phyloP scores from a whole-genome alignment of 306 rosid genomes.

The Carpinus viminea region DNA sequence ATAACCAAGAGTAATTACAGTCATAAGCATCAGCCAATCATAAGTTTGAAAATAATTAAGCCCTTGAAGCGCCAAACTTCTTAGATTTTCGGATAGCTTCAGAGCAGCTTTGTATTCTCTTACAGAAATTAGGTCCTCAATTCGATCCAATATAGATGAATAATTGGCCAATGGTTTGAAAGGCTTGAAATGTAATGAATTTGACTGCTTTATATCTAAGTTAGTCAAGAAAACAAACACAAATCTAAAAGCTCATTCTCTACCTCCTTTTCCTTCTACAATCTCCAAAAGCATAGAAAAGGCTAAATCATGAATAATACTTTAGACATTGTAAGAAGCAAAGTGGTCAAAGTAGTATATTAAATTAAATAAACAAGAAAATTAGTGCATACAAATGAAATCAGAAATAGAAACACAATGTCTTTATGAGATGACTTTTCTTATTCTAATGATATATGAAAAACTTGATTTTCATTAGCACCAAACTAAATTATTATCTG shows the following conservation, averaged over 20 bases:
- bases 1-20: conserved; percentile 79
- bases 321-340: background rate
- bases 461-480: conserved; percentile 11
- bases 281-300: conserved; percentile 7
- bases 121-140: conserved; percentile 62
- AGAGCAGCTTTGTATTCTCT: conserved; percentile 69
- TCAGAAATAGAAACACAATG: background rate
- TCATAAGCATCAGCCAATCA: conserved; percentile 93
- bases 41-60: conserved; percentile 93
- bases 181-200: conserved; percentile 72
- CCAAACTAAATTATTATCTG: conserved; percentile 5
- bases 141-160: conserved; percentile 61
- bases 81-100: conserved; percentile 63
- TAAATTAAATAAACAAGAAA: background rate
- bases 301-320: background rate
- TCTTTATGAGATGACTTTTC: background rate
- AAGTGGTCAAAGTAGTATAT: background rate
- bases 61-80: conserved; percentile 80
- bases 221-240: conserved; percentile 54
- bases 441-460: background rate
- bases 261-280: conserved; percentile 14
- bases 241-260: conserved; percentile 14
- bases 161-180: conserved; percentile 70
- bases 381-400: background rate
- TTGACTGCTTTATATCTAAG: conserved; percentile 70